Percentiles rank a stretch among this genome's conserved stretches.
Evolutionary conservation across 257 asterid species (phyloP).

Genomic region (Mitragyna speciosa): DNA sequence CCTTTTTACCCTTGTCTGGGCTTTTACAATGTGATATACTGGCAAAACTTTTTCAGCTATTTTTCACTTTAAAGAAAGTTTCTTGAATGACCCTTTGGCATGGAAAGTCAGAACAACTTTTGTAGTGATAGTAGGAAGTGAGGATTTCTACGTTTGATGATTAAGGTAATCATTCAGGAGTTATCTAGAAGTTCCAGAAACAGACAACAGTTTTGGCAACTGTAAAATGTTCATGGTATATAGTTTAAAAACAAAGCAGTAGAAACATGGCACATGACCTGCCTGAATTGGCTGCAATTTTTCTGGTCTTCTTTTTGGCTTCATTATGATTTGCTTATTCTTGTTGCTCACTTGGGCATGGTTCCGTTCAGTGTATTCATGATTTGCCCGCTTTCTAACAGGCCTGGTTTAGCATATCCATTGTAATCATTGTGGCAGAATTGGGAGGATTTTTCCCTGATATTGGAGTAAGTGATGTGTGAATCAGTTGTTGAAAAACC

Average conservation of each 20-base stretch:
- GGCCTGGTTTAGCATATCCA: conserved; percentile 23
- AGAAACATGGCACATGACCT: conserved; percentile 50
- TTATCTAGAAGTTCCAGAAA: conserved; percentile 41
- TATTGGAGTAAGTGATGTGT: conserved; percentile 31
- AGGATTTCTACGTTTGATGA: conserved; percentile 37
- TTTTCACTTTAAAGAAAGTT: neutral
- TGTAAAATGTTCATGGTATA: conserved; percentile 29
- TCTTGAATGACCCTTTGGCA: conserved; percentile 20
- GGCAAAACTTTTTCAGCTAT: conserved; percentile 45
- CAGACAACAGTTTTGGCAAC: conserved; percentile 20
- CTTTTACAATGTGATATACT: conserved; percentile 18
- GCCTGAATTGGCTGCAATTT: conserved; percentile 29
- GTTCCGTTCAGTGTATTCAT: conserved; percentile 34
- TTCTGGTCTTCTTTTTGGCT: conserved; percentile 38
- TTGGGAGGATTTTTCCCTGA: conserved; percentile 26
- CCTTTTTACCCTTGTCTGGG: conserved; percentile 8
- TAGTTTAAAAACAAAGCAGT: conserved; percentile 17
- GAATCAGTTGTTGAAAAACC: conserved; percentile 48
- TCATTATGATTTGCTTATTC: conserved; percentile 26
- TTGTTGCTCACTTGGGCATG: conserved; percentile 24
- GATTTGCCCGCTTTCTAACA: conserved; percentile 33
- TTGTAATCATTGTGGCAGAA: conserved; percentile 29
- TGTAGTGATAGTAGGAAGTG: conserved; percentile 37
- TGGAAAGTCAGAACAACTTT: conserved; percentile 35
- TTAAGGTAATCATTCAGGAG: conserved; percentile 40